A percentile compares a stretch with the other conserved stretches of the same genome.
Evolutionary conservation across 2,329 filamentous ascomycete species (phyloP).

Genomic region (Blumeriella jaapii): DNA sequence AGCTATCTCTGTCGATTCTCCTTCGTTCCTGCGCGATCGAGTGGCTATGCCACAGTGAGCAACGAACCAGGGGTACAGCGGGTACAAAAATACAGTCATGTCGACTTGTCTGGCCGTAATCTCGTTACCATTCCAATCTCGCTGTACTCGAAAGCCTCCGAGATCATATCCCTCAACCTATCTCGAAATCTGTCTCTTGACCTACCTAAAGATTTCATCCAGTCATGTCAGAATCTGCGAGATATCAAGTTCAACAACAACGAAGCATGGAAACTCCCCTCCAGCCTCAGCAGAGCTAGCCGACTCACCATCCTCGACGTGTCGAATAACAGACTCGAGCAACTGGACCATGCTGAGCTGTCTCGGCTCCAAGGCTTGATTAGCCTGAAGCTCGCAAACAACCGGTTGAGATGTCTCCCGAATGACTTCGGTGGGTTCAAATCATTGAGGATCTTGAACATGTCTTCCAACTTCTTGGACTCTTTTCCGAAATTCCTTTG

Average conservation of each 20-base stretch:
- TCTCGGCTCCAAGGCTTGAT: constrained; percentile 64
- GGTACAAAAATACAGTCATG: constrained; percentile 83
- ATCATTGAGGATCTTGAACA: constrained; percentile 69
- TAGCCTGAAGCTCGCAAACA: constrained; percentile 89
- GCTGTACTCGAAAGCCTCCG: constrained; percentile 78
- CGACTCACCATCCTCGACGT: constrained; percentile 83
- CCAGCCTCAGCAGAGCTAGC: constrained; percentile 69
- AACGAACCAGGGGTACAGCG: constrained; percentile 75
- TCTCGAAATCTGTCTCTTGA: constrained; percentile 87
- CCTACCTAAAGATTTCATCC: constrained; percentile 91
- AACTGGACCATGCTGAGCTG: constrained; percentile 75
- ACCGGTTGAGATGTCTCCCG: constrained; percentile 70
- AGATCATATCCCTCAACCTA: constrained; percentile 90
- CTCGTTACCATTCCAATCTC: constrained; percentile 90
- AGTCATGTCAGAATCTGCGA: constrained; percentile 78
- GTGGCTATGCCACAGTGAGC: constrained; percentile 59
- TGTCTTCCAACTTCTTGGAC: constrained; percentile 87
- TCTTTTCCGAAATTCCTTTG: constrained; percentile 79
- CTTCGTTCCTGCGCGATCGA: constrained; percentile 82
- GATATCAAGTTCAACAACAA: constrained; percentile 97
- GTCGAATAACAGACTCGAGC: constrained; percentile 85
- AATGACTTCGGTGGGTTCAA: constrained; percentile 73
- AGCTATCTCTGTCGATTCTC: constrained; percentile 94
- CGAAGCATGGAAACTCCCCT: constrained; percentile 75
- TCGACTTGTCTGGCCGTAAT: constrained; percentile 82